Conservation (phyloP, 192 early-diverging fungal species). For the Geranomyces michiganensis region DNA sequence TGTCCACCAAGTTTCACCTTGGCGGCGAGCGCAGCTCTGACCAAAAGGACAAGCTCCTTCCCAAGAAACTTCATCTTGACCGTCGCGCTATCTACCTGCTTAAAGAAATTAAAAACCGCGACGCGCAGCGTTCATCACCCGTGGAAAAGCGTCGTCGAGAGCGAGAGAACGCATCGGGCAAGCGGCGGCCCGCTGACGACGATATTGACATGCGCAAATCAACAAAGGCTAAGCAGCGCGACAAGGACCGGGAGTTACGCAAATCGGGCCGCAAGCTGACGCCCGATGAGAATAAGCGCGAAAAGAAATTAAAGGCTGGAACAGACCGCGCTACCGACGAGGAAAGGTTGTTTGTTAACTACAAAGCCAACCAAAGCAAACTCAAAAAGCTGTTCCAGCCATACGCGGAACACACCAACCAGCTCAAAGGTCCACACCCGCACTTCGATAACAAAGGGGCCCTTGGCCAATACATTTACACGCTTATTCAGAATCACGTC, state of each 20-base stretch:
- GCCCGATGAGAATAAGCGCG: not conserved
- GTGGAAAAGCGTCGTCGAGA: not conserved
- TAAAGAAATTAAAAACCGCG: constrained; percentile 72
- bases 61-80: constrained; percentile 83
- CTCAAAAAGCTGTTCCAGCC: not conserved
- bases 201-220: constrained; percentile 5
- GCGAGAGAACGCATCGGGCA: not conserved
- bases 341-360: not conserved
- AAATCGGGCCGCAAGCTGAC: not conserved
- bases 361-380: not conserved
- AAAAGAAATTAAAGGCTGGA: not conserved
- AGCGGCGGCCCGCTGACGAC: too few relatives aligned
- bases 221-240: not conserved
- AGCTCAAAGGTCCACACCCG: not conserved
- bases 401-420: not conserved
- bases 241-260: not conserved
- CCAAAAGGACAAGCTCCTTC: constrained; percentile 56
- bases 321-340: not conserved
- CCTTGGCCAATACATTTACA: not conserved
- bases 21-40: constrained; percentile 37
- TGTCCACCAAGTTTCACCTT: constrained; percentile 85
- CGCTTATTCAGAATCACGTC: not conserved
- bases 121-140: not conserved
- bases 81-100: constrained; percentile 91
- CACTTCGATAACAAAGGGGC: not conserved